Base-by-base conservation (phyloP, 352 stramenopile species). In the Pythium phragmitis region DNA sequence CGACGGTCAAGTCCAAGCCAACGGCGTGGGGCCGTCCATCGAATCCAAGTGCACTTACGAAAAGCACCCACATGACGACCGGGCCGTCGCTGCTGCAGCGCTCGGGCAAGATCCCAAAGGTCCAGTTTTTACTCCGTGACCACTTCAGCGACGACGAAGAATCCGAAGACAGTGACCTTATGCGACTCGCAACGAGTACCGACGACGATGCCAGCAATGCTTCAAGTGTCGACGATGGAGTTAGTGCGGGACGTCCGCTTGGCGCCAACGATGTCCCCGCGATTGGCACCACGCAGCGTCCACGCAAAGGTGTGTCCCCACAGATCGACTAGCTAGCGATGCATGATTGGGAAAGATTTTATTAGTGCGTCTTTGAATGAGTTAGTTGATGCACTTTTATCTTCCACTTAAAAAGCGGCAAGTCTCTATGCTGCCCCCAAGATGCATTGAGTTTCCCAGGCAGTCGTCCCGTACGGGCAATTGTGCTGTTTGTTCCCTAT, bases 91-190 rank as follows among this genome's bases (percentile, higher is more conserved):
- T 48, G 19, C 46, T 63, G 7, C n/a, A 47, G 14, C 42, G 19
- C 3, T 56, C 57, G 4, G 45, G 57, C 13, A 63, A 62, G 43
- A 62, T 62, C 11, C 55, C 57, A 2, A 63, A 56, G 12, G 19
- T 50, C 9, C 57, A 56, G 45, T 63, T 55, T 26, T 28, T 36
- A n/a, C 34, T 48, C 30, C 17, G 21, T 16, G 45, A 66, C 13
- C 46, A 59, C 26, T 19, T 52, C 14, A 50, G 51, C 26, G 66
- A 64, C 4, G 45, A 67, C 14, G 37, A 63, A 39, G 60, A 55
- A 4, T 19, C 45, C 8, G 66, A 72, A 28, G 65, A 72, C 48
- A 60, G 26, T 6, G 23, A 67, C n/a, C 30, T 48, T 7, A 34
- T 26, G 7, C 57, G 65, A 12, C 43, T 74, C n/a, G 64, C 61